Evolutionary conservation across 208 protist species (phyloP), one percentile per base, ranked within the genome.

Genomic region (Leishmania major): DNA sequence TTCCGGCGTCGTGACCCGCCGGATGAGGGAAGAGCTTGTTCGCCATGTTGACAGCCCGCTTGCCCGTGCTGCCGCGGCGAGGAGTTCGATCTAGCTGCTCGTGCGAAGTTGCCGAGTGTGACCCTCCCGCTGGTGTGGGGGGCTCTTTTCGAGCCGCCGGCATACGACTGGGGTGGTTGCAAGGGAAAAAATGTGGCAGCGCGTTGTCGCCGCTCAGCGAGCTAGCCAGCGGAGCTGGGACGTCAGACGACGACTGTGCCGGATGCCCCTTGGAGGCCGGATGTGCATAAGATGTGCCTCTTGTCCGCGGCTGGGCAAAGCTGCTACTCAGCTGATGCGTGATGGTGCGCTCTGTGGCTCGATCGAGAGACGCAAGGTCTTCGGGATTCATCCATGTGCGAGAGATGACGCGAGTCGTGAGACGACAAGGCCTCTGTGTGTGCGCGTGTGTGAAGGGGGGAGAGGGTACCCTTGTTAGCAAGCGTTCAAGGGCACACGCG

Each of bases 281-380:
- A 17, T 31, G 35, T 11, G 53, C 37, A 17, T 53, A 5, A 17
- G 43, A 5, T 53, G 75, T 13, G 25, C 51, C 59, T 31, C 28
- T 79, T 31, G 0, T 62, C 22, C 43, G 73, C 45, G 13, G 43
- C 37, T 64, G 67, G 31, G 81, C 62, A n/a, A 47, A 28, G 22
- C 22, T 53, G 7, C 60, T 11, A 8, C 28, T 70, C 37, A 57
- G 40, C 25, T 25, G 55, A 51, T 79, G 75, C 37, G 75, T 79
- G 75, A 79, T 69, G 60, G 75, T 79, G 8, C 59, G 1, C 43
- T 71, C 75, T 37, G 59, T 31, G 28, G 75, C 75, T 53, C 59
- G 75, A 22, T 70, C 59, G 47, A 79, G 75, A 31, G 60, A n/a
- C 15, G 43, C 75, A 7, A 37, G 40, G 60, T 71, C 28, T 17